Base-by-base conservation (phyloP, 805 yeast species). In the Pichia californica region DNA sequence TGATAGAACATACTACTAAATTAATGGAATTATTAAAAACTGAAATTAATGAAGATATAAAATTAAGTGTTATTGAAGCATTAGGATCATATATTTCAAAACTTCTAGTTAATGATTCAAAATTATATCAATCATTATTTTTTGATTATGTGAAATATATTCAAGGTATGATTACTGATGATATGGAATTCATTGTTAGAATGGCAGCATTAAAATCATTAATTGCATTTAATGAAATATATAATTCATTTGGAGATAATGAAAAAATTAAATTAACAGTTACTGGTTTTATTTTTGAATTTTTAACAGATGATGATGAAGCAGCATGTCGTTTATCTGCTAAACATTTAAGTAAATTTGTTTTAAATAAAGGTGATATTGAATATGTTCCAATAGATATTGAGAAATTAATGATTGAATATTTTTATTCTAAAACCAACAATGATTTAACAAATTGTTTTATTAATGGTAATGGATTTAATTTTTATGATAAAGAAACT, bases 261-360 rank as follows among this genome's bases (percentile, higher is more conserved):
- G 45, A 44, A 2, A 18, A 29, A 3, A 42, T 42, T 13, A 41
- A 41, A 31, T 30, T 45, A 8, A 15, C 33, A 16, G 31, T 49
- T 5, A n/a, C 31, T 10, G 49, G 43, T 3, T 40, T 35, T 14
- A 33, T 52, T 5, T 68, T 67, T 45, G 55, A 61, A 13, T 69
- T 64, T 48, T 55, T 81, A 20, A 62, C 63, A 41, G 95, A 87
- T 59, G 95, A 86, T 53, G 91, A 83, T 51, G 76, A 69, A 11
- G 77, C 71, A 13, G 62, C 84, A 6, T 66, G 94, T 44, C 59
- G 62, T 1, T 15, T 52, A 2, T 73, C 85, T 0, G 67, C 85
- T 0, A 36, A 50, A 1, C 67, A 66, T 43, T 56, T 79, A 15
- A 56, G 69, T 2, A 30, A 45, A 4, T 46, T 15, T 28, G 45